A percentile compares a stretch with the other conserved stretches of the same genome.
Evolutionary conservation across 352 stramenopile species (phyloP).

Genomic region (Phytopythium mirpurense): DNA sequence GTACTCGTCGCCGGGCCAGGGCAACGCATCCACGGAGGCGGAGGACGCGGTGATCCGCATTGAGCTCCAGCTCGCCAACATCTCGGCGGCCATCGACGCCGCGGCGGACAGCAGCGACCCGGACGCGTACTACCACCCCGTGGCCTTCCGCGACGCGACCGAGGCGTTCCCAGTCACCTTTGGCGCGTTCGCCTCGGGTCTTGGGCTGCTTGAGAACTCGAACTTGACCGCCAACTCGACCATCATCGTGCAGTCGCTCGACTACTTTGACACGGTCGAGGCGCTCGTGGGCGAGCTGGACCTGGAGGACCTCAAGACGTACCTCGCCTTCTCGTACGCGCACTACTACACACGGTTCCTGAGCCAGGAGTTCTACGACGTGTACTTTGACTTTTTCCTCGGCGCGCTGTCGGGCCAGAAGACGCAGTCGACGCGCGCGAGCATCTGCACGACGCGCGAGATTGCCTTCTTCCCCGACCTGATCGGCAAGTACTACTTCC

Average conservation of each 20-base stretch:
- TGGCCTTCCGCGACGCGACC: neutral
- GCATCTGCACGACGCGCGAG: constrained; percentile 33
- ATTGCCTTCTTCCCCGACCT: constrained; percentile 24
- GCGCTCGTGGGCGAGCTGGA: constrained; percentile 8
- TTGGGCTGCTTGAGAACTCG: constrained; percentile 7
- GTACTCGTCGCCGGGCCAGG: constrained; percentile 2
- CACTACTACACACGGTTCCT: constrained; percentile 28
- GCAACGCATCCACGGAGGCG: neutral
- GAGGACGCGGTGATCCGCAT: constrained; percentile 7
- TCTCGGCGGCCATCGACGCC: neutral
- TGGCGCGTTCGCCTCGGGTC: constrained; percentile 4
- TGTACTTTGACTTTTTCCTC: constrained; percentile 86
- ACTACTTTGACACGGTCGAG: constrained; percentile 10
- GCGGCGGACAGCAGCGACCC: constrained; percentile 4
- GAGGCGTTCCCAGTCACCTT: constrained; percentile 5
- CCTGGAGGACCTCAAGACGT: constrained; percentile 38
- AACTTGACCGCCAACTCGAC: constrained; percentile 5
- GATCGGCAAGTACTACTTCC: constrained; percentile 76
- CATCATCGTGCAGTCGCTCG: constrained; percentile 6
- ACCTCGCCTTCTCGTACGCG: constrained; percentile 40
- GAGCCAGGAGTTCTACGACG: constrained; percentile 65
- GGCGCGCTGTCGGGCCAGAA: constrained; percentile 48
- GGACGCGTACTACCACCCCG: constrained; percentile 5
- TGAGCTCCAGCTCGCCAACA: constrained; percentile 8
- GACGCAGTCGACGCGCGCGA: neutral